Conservation (phyloP, 2,329 filamentous ascomycete species). For the Calonectria hawksworthii region DNA sequence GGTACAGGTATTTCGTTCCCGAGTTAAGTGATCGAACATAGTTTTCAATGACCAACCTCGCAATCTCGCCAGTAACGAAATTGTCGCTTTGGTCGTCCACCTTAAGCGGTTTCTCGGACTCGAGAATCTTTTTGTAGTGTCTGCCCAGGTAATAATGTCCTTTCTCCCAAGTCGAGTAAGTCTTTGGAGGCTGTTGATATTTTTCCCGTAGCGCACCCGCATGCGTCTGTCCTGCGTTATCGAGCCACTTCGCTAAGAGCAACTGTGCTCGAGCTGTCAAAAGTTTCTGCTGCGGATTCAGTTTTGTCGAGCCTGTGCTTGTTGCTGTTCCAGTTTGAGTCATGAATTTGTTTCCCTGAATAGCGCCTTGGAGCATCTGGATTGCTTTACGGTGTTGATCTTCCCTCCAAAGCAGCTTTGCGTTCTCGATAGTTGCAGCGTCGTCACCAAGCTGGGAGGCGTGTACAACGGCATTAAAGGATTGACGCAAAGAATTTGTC, state of each 20-base stretch:
- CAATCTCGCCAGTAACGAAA: slow-evolving; percentile 84
- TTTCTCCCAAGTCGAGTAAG: slow-evolving; percentile 86
- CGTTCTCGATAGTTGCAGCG: slow-evolving; percentile 93
- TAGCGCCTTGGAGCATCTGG: slow-evolving; percentile 88
- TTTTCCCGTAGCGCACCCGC: slow-evolving; percentile 82
- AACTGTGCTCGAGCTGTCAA: slow-evolving; percentile 85
- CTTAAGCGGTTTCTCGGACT: slow-evolving; percentile 86
- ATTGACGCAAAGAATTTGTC: slow-evolving; percentile 84
- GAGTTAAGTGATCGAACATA: slow-evolving; percentile 89
- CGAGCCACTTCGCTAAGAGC: slow-evolving; percentile 95
- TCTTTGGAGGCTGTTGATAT: slow-evolving; percentile 86
- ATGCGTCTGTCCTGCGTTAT: slow-evolving; percentile 93
- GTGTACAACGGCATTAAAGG: slow-evolving; percentile 93
- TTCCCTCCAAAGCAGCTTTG: slow-evolving; percentile 92
- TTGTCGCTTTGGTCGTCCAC: slow-evolving; percentile 82
- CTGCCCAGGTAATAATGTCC: slow-evolving; percentile 97
- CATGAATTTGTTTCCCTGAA: slow-evolving; percentile 83
- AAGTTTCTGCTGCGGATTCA: slow-evolving; percentile 67
- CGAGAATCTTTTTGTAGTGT: slow-evolving; percentile 96
- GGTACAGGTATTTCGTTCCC: slow-evolving; percentile 96
- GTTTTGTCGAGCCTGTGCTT: slow-evolving; percentile 49
- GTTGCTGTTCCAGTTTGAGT: slow-evolving; percentile 57
- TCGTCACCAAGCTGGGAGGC: slow-evolving; percentile 87
- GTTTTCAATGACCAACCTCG: slow-evolving; percentile 93
- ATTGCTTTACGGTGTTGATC: slow-evolving; percentile 96